phyloP scores from a whole-genome alignment of 768 basidiomycete species.

The Sarcodon sp. region DNA sequence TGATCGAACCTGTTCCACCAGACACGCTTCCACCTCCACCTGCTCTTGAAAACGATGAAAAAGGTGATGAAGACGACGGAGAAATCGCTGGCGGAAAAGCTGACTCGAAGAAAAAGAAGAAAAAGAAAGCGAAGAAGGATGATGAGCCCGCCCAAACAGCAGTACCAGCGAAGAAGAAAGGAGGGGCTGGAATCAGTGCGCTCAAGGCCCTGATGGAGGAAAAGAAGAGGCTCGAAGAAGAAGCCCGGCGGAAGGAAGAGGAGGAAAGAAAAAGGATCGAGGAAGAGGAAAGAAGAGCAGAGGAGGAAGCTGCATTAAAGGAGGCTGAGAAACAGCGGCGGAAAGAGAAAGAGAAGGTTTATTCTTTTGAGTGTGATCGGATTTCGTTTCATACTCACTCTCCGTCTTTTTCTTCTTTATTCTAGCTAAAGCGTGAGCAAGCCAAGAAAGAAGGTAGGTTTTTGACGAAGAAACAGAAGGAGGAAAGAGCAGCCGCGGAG shows the following conservation, averaged over 20 bases:
- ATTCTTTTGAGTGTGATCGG: conserved; percentile 2
- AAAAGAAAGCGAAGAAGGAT: conserved; percentile 74
- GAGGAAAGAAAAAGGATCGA: conserved; percentile 75
- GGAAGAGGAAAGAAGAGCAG: conserved; percentile 73
- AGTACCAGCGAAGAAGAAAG: conserved; percentile 54
- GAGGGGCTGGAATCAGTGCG: conserved; percentile 54
- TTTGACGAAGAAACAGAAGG: conserved; percentile 96
- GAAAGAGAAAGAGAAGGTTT: conserved; percentile 85
- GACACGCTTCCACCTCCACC: conserved; percentile 14
- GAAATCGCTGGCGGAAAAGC: conserved; percentile 29
- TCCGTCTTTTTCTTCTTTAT: conserved; percentile 1
- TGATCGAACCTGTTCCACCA: conserved; percentile 12
- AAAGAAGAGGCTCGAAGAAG: conserved; percentile 81
- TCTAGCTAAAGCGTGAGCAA: conserved; percentile 75
- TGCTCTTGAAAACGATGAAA: conserved; percentile 15
- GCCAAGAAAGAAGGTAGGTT: conserved; percentile 91
- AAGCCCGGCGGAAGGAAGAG: conserved; percentile 55
- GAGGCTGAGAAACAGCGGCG: conserved; percentile 75
- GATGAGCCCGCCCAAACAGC: conserved; percentile 47
- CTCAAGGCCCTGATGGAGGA: conserved; percentile 88
- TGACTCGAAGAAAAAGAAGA: conserved; percentile 66
- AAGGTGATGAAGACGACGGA: conserved; percentile 43
- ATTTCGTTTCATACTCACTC: conserved; percentile 1
- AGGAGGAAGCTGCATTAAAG: conserved; percentile 62
- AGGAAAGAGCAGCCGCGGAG: conserved; percentile 84